These are phyloP conservation scores for Phytophthora foliorum DNA, from an alignment of 352 stramenopile species.

Conservation along the genomic window DNA sequence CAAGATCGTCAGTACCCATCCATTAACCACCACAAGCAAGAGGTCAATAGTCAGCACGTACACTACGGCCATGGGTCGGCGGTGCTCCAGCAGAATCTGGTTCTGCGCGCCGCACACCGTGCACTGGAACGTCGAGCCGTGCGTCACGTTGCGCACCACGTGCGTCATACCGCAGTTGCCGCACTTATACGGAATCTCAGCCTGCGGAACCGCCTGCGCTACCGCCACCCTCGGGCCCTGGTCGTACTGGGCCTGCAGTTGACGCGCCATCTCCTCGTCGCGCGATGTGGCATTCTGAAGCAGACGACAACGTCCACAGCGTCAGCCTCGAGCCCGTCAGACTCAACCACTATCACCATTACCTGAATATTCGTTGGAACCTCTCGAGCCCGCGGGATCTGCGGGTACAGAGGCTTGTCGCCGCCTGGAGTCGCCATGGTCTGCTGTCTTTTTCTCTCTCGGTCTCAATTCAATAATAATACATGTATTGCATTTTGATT, in stretches of 20 bases:
- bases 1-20: background rate
- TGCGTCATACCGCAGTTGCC: constrained; percentile 70
- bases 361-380: constrained; percentile 28
- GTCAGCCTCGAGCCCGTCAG: background rate
- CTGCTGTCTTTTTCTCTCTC: constrained; percentile 3
- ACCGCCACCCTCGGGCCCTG: constrained; percentile 44
- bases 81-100: constrained; percentile 64
- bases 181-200: constrained; percentile 69
- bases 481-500: too few relatives aligned
- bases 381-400: constrained; percentile 24
- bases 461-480: background rate
- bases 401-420: constrained; percentile 36
- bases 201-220: constrained; percentile 47
- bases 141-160: constrained; percentile 65
- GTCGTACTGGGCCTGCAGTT: constrained; percentile 67
- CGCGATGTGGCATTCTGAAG: constrained; percentile 44
- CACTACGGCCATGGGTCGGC: constrained; percentile 55
- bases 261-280: constrained; percentile 64
- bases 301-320: background rate
- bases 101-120: constrained; percentile 64
- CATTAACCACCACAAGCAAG: background rate
- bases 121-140: constrained; percentile 70
- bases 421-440: constrained; percentile 22
- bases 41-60: constrained; percentile 30
- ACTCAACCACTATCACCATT: background rate